Conservation (phyloP, 495 filamentous ascomycete genomes). For the Penicillium simplicissimum region DNA sequence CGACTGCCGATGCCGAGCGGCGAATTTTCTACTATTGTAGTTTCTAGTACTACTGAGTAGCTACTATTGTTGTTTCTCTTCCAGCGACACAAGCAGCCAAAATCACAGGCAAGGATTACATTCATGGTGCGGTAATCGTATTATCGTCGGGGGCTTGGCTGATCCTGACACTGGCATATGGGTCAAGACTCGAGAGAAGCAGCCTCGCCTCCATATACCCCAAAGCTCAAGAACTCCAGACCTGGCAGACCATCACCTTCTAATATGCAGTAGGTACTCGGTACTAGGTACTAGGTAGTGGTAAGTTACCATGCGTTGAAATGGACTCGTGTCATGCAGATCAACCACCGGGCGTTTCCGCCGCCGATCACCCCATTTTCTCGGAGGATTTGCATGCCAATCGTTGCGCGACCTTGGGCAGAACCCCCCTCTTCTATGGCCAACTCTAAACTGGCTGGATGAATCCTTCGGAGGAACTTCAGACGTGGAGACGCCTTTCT, state of each 20-base stretch:
- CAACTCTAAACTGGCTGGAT: constrained; percentile 29
- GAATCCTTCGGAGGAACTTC: background rate
- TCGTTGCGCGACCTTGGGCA: constrained; percentile 33
- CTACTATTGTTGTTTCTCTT: background rate
- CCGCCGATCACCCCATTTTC: constrained; percentile 39
- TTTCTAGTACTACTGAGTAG: background rate
- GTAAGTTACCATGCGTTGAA: background rate
- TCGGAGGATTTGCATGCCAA: constrained; percentile 42
- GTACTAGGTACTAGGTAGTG: too few species aligned
- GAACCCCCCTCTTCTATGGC: constrained; percentile 18
- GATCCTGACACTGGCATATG: background rate
- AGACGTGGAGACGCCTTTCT: background rate
- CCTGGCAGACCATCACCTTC: too few species aligned
- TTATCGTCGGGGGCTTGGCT: background rate
- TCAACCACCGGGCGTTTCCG: constrained; percentile 41
- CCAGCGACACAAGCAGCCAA: constrained; percentile 17
- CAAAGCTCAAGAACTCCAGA: too few species aligned
- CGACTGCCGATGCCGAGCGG: constrained; percentile 4
- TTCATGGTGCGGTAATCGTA: too few species aligned
- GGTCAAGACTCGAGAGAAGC: background rate
- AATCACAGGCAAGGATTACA: background rate
- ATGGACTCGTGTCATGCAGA: constrained; percentile 25
- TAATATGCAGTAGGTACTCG: too few species aligned
- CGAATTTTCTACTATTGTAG: background rate
- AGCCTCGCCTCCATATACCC: too few species aligned